A percentile compares a stretch with the other conserved stretches of the same genome.
Conservation (phyloP, 78 protist species). For the Tieghemostelium lacteum region DNA sequence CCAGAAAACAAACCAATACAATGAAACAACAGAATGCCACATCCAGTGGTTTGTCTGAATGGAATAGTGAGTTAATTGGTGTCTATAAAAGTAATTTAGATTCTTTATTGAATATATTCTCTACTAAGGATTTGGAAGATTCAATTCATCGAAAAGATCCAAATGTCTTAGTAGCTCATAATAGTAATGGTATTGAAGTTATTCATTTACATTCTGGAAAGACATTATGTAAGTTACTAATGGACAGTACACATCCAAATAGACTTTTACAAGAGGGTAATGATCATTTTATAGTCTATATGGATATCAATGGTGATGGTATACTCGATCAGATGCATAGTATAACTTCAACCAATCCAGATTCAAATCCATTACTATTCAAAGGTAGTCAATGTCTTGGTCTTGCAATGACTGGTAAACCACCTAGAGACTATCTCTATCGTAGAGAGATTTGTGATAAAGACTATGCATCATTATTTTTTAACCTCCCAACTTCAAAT, state of each 20-base stretch:
- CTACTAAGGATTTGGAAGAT: neutral
- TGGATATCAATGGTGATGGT: constrained; percentile 52
- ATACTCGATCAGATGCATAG: constrained; percentile 49
- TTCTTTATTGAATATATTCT: neutral
- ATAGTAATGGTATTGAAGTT: constrained; percentile 44
- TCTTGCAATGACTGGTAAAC: constrained; percentile 46
- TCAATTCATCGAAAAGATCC: constrained; percentile 20
- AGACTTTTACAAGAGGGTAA: neutral
- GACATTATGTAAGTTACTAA: constrained; percentile 37
- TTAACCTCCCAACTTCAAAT: neutral
- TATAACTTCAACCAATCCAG: constrained; percentile 10
- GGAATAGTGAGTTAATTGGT: constrained; percentile 19
- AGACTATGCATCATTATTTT: neutral
- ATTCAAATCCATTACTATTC: neutral
- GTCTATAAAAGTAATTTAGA: constrained; percentile 27
- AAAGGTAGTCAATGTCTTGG: too few relatives aligned
- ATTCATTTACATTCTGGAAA: constrained; percentile 42
- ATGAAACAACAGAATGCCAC: neutral
- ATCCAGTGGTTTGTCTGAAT: neutral
- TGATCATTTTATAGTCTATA: constrained; percentile 34
- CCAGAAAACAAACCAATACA: constrained; percentile 3
- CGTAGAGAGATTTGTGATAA: constrained; percentile 19
- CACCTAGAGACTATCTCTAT: constrained; percentile 50
- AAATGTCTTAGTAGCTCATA: constrained; percentile 47
- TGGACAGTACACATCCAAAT: constrained; percentile 33